Conservation (phyloP, 108 stramenopile genomes). For the Cyclotella cryptica region DNA sequence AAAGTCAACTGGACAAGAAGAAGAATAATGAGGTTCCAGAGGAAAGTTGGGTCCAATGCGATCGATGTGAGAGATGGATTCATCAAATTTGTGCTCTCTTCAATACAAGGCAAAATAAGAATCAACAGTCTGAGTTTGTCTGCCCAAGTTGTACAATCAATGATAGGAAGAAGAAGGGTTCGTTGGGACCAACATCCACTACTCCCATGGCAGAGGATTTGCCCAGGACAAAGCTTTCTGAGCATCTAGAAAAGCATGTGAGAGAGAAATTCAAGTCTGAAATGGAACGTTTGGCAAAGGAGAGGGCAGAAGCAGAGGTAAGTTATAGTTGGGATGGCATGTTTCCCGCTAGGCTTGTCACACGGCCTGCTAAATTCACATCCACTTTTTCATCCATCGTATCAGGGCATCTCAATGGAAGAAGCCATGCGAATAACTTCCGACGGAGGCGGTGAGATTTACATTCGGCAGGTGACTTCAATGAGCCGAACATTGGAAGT, state of each 20-base stretch:
- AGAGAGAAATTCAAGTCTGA: conserved; percentile 62
- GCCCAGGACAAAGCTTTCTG: conserved; percentile 88
- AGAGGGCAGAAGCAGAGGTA: conserved; percentile 70
- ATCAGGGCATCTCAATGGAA: conserved; percentile 65
- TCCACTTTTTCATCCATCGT: neutral
- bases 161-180: conserved; percentile 79
- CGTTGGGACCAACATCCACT: conserved; percentile 70
- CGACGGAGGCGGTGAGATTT: conserved; percentile 83
- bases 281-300: conserved; percentile 67
- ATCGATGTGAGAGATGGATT: conserved; percentile 96
- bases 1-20: conserved; percentile 93
- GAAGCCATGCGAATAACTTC: conserved; percentile 70
- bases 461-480: conserved; percentile 90
- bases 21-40: conserved; percentile 95
- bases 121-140: conserved; percentile 88
- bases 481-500: conserved; percentile 91
- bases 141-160: conserved; percentile 90
- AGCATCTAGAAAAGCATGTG: conserved; percentile 84
- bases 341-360: neutral
- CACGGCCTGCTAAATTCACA: conserved; percentile 19
- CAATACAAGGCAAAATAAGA: conserved; percentile 95
- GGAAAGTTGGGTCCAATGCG: conserved; percentile 98
- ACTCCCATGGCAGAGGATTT: conserved; percentile 93
- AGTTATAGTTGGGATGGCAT: conserved; percentile 5
- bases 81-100: conserved; percentile 99